Percentiles rank a stretch among this genome's conserved stretches.
These are phyloP conservation scores for Fusarium sp. DNA, from an alignment of 2,329 filamentous ascomycete species.

Conservation along the genomic window DNA sequence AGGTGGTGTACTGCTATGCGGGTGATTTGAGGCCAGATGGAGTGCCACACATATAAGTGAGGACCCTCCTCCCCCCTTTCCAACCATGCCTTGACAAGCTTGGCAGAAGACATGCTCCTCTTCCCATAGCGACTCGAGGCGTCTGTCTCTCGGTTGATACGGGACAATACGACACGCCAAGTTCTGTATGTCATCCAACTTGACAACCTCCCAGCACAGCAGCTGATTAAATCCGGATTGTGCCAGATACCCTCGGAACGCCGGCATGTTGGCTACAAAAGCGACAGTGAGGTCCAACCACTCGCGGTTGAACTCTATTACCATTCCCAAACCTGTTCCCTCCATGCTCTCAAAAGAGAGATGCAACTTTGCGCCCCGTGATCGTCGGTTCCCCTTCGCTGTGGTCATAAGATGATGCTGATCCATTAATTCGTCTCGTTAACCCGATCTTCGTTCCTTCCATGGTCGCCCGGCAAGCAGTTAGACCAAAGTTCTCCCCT, in stretches of 20 bases:
- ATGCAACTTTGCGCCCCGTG: constrained; percentile 31
- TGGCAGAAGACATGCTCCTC: constrained; percentile 1
- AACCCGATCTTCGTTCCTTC: constrained; percentile 23
- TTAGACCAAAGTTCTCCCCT: background rate
- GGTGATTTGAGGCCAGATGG: constrained; percentile 20
- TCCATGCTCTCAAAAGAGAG: constrained; percentile 25
- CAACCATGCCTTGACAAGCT: background rate
- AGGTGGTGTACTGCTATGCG: constrained; percentile 31
- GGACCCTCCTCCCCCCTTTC: background rate
- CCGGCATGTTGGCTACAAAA: constrained; percentile 42
- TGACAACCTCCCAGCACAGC: constrained; percentile 7
- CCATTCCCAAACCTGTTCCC: constrained; percentile 19
- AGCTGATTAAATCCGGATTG: constrained; percentile 33
- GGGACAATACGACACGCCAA: constrained; percentile 11
- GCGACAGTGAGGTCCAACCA: constrained; percentile 36
- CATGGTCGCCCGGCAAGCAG: constrained; percentile 3
- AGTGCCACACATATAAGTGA: constrained; percentile 30
- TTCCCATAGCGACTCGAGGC: background rate
- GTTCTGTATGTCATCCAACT: constrained; percentile 11
- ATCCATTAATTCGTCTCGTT: constrained; percentile 43
- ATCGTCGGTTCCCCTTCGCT: constrained; percentile 18
- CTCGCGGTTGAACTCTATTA: constrained; percentile 34
- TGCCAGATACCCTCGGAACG: constrained; percentile 31
- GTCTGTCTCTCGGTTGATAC: constrained; percentile 1
- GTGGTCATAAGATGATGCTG: constrained; percentile 43